Conservation (phyloP, 345 rosid genomes). For the Streptanthus diversifolius region DNA sequence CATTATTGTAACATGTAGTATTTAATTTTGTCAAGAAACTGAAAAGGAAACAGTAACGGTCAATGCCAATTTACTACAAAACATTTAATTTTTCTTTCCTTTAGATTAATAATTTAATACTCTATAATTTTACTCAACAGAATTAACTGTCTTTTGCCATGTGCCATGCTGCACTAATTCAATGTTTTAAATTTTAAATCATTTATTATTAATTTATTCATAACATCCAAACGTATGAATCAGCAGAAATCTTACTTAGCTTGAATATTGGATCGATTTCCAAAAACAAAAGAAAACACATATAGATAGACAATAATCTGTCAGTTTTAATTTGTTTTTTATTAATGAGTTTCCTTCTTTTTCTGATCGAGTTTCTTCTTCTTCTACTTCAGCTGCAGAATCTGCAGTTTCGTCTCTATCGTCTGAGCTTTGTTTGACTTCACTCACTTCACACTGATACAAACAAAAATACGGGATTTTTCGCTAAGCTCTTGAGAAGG, state of each 20-base stretch:
- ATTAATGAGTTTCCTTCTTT: constrained; percentile 3
- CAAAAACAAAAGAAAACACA: background rate
- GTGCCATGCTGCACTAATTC: background rate
- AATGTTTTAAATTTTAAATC: background rate
- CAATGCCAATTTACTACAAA: background rate
- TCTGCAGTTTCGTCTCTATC: background rate
- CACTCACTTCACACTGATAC: background rate
- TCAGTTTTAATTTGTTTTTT: background rate
- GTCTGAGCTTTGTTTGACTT: constrained; percentile 1
- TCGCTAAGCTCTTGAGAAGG: constrained; percentile 20
- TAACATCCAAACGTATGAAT: constrained; percentile 33
- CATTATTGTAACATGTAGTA: background rate
- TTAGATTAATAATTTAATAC: background rate
- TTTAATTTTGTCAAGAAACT: background rate
- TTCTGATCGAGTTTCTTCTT: background rate
- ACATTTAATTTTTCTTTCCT: background rate
- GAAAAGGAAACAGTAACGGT: constrained; percentile 19
- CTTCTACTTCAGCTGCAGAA: constrained; percentile 2
- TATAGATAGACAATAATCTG: background rate
- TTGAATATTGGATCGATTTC: constrained; percentile 25
- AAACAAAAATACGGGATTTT: background rate
- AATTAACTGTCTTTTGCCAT: background rate
- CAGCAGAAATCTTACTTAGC: constrained; percentile 23
- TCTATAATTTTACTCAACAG: background rate
- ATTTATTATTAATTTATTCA: background rate